Conservation (phyloP, 495 filamentous ascomycete species). For the Podospora australis region DNA sequence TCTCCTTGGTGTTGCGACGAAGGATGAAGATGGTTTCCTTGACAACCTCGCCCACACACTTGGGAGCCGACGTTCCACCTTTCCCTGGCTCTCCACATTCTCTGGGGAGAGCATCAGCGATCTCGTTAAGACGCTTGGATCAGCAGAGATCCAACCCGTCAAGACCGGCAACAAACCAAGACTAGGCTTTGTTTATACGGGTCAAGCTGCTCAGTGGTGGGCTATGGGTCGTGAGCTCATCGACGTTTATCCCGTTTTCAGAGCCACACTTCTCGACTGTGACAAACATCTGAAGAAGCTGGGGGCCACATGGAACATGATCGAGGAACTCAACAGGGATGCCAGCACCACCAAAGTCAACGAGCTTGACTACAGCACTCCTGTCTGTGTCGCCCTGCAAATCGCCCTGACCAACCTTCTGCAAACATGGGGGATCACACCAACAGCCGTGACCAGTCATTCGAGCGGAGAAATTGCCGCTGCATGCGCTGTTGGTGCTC, state of each 20-base stretch:
- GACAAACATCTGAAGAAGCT: conserved; percentile 28
- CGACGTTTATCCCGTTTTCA: conserved; percentile 25
- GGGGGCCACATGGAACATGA: conserved; percentile 19
- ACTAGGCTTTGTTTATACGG: conserved; percentile 34
- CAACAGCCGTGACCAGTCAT: conserved; percentile 50
- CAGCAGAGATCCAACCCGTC: conserved; percentile 13
- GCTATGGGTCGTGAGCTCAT: conserved; percentile 49
- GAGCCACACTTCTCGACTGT: conserved; percentile 20
- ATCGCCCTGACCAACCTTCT: conserved; percentile 51
- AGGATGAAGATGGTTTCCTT: conserved; percentile 19
- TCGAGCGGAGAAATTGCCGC: conserved; percentile 61
- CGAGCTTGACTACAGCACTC: conserved; percentile 31
- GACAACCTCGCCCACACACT: conserved; percentile 31
- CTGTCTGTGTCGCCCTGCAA: conserved; percentile 44
- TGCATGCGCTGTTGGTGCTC: conserved; percentile 39
- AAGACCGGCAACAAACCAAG: conserved; percentile 4
- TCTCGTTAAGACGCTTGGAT: conserved; percentile 15
- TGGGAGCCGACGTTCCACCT: conserved; percentile 21
- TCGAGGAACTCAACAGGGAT: conserved; percentile 25
- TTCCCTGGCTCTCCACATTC: conserved; percentile 21
- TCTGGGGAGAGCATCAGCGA: conserved; percentile 9
- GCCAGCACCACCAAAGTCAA: conserved; percentile 18
- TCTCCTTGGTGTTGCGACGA: conserved; percentile 2
- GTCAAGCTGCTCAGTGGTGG: conserved; percentile 49
- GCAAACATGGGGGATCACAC: conserved; percentile 42